These are phyloP conservation scores for Pythium pectinolyticum DNA, from an alignment of 352 stramenopile genomes.

Conservation along the genomic window DNA sequence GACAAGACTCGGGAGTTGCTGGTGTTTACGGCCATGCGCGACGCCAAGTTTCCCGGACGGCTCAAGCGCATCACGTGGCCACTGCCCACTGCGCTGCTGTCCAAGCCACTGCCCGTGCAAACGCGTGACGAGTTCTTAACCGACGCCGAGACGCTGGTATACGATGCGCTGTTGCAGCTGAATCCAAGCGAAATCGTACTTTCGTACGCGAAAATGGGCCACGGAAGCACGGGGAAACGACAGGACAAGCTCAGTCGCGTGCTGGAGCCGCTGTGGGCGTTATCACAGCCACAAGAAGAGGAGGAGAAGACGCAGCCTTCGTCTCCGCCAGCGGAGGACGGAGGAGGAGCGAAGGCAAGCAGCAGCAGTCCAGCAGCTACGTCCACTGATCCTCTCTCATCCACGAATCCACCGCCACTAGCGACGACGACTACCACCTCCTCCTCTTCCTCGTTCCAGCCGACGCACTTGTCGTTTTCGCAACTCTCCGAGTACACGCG, in stretches of 20 bases:
- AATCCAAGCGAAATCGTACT: slow-evolving; percentile 42
- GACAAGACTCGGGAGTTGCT: slow-evolving; percentile 36
- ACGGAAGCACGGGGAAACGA: slow-evolving; percentile 18
- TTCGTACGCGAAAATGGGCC: slow-evolving; percentile 45
- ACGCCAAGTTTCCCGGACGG: slow-evolving; percentile 76
- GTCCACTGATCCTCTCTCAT: neutral
- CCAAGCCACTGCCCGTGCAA: slow-evolving; percentile 56
- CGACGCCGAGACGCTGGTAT: slow-evolving; percentile 47
- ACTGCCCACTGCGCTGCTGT: slow-evolving; percentile 54
- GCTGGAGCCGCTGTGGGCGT: slow-evolving; percentile 21
- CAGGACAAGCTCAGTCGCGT: slow-evolving; percentile 43
- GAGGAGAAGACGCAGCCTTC: too few species aligned
- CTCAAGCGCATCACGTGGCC: slow-evolving; percentile 69
- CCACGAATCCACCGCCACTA: neutral
- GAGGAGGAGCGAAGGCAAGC: too few species aligned
- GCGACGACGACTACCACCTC: too few species aligned
- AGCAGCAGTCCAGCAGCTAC: too few species aligned
- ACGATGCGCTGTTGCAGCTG: slow-evolving; percentile 34
- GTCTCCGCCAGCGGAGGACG: too few species aligned
- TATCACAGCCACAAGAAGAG: neutral
- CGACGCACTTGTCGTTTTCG: slow-evolving; percentile 74
- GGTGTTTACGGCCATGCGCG: slow-evolving; percentile 66
- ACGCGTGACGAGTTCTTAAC: slow-evolving; percentile 51
- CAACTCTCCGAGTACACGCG: slow-evolving; percentile 80
- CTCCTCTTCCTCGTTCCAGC: too few species aligned